These are phyloP conservation scores for Claviceps pusilla DNA, from an alignment of 2,329 filamentous ascomycete species.

Conservation along the genomic window DNA sequence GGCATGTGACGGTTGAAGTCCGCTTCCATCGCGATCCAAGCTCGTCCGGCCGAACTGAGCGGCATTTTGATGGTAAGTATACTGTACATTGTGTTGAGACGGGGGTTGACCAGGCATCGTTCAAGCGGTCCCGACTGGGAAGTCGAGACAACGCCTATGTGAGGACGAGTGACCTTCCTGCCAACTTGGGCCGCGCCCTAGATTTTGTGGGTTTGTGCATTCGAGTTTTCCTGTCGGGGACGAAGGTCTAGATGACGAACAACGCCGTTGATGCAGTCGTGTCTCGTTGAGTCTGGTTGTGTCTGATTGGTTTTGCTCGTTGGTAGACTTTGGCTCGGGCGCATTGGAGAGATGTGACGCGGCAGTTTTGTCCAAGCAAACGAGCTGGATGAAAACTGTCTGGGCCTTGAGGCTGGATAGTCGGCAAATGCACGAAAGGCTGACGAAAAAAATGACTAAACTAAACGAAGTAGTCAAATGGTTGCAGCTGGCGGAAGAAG, in stretches of 20 bases:
- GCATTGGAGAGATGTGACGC: neutral
- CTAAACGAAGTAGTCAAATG: neutral
- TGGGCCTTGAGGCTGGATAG: neutral
- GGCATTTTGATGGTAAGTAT: slow-evolving; percentile 15
- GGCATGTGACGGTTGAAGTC: slow-evolving; percentile 36
- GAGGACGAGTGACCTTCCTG: slow-evolving; percentile 20
- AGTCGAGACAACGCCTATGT: slow-evolving; percentile 19
- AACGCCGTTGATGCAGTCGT: neutral
- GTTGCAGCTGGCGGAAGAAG: neutral
- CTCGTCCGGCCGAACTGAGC: slow-evolving; percentile 26
- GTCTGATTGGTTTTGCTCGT: neutral
- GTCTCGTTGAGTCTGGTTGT: neutral
- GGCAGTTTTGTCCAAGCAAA: neutral
- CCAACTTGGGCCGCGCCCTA: slow-evolving; percentile 25
- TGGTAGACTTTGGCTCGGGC: neutral
- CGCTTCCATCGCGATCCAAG: slow-evolving; percentile 38
- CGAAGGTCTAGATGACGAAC: neutral
- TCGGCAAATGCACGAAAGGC: neutral
- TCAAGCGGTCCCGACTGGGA: slow-evolving; percentile 16
- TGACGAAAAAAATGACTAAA: neutral
- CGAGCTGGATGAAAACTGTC: neutral
- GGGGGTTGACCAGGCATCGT: slow-evolving; percentile 17
- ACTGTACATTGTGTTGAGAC: slow-evolving; percentile 23
- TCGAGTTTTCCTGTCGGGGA: slow-evolving; percentile 14
- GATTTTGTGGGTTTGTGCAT: slow-evolving; percentile 19